A percentile compares a stretch with the other conserved stretches of the same genome.
These are phyloP conservation scores for Allantophomopsis cytisporea DNA, from an alignment of 2,329 filamentous ascomycete species.

Conservation along the genomic window DNA sequence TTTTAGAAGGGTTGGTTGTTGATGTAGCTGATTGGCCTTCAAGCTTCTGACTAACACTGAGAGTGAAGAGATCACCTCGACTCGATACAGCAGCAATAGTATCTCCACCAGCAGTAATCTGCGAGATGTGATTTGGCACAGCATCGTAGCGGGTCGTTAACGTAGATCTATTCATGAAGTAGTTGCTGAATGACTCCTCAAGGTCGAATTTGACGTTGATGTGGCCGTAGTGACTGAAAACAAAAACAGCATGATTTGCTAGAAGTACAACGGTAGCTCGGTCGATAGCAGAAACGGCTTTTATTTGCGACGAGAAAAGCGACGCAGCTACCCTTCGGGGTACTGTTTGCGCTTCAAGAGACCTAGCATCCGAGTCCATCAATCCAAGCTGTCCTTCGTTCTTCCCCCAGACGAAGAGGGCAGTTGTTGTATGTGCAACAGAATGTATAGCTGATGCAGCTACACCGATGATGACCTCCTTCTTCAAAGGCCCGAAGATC, in stretches of 20 bases:
- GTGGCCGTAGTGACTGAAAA: constrained; percentile 93
- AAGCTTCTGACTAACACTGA: constrained; percentile 56
- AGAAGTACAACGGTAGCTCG: constrained; percentile 77
- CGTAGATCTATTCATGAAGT: constrained; percentile 52
- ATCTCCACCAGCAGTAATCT: constrained; percentile 75
- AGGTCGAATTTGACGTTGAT: constrained; percentile 78
- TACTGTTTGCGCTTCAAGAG: constrained; percentile 66
- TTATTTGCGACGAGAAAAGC: constrained; percentile 58
- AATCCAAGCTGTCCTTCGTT: constrained; percentile 89
- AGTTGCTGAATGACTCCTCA: constrained; percentile 55
- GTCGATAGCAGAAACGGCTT: constrained; percentile 77
- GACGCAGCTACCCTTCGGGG: constrained; percentile 84
- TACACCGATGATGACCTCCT: constrained; percentile 66
- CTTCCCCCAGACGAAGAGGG: constrained; percentile 87
- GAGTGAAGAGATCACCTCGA: constrained; percentile 77
- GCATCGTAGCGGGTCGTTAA: constrained; percentile 51
- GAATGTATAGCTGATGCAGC: constrained; percentile 89
- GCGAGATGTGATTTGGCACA: constrained; percentile 53
- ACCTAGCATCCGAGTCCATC: constrained; percentile 89
- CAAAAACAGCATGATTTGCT: constrained; percentile 77
- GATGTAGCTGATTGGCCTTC: constrained; percentile 54
- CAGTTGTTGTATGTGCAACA: constrained; percentile 68
- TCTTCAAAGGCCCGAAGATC: constrained; percentile 83
- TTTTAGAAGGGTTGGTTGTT: constrained; percentile 86
- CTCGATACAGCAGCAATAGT: constrained; percentile 81